phyloP scores from a whole-genome alignment of 2,329 filamentous ascomycete species.

The Aspergillus persii region DNA sequence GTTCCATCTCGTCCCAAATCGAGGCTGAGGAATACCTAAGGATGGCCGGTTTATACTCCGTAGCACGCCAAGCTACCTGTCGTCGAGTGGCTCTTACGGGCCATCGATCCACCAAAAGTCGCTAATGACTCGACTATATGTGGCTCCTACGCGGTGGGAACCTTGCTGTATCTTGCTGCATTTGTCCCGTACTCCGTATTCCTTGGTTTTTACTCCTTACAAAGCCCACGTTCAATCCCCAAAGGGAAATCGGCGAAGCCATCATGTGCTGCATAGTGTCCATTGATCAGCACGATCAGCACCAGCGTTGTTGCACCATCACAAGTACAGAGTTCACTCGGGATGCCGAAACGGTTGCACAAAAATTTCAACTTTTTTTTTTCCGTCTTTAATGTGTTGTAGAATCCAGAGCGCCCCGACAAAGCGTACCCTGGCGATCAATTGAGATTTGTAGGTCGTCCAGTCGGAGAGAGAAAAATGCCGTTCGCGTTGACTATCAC shows the following conservation, averaged over 20 bases:
- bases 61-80: not conserved
- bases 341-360: constrained; percentile 16
- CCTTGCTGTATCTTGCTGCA: not conserved
- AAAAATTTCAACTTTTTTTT: constrained; percentile 40
- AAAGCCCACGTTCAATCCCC: not conserved
- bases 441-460: constrained; percentile 34
- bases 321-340: not conserved
- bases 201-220: not conserved
- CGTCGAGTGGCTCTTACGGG: not conserved
- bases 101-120: not conserved
- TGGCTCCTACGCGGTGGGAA: not conserved
- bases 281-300: not conserved
- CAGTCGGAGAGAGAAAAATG: constrained; percentile 18
- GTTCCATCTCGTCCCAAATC: not conserved
- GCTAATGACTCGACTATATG: not conserved
- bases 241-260: not conserved
- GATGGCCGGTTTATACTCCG: too few relatives aligned
- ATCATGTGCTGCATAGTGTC: not conserved
- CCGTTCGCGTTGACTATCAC: constrained; percentile 10
- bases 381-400: constrained; percentile 30
- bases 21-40: not conserved
- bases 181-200: not conserved
- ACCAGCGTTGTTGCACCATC: not conserved
- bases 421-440: constrained; percentile 25
- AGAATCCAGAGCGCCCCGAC: constrained; percentile 31